Percentiles rank a stretch among this genome's conserved stretches.
phyloP scores from a whole-genome alignment of 495 filamentous ascomycete species.

The Lophiotrema nucula region DNA sequence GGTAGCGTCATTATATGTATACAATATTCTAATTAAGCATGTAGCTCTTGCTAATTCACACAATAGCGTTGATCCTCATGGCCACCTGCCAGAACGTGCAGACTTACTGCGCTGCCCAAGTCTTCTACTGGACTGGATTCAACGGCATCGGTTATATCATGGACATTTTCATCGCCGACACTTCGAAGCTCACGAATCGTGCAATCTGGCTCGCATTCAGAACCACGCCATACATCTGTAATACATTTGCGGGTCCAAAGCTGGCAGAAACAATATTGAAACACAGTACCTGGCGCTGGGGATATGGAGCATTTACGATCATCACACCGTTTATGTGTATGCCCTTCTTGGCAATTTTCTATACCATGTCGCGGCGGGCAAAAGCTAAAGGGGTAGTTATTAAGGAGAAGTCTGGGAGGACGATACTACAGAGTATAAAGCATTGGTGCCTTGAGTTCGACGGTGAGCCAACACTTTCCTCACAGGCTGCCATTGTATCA shows the following conservation, averaged over 20 bases:
- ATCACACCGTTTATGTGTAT: constrained; percentile 27
- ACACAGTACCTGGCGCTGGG: constrained; percentile 31
- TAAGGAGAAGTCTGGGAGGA: constrained; percentile 18
- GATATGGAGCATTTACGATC: constrained; percentile 37
- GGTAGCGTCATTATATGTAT: constrained; percentile 21
- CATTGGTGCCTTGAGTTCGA: background rate
- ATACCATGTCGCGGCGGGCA: constrained; percentile 25
- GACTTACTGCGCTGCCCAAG: constrained; percentile 48
- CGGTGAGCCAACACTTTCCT: no score
- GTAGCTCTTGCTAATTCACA: background rate
- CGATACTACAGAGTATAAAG: background rate
- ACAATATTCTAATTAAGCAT: constrained; percentile 42
- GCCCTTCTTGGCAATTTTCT: constrained; percentile 24
- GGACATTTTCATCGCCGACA: constrained; percentile 32
- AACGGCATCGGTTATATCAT: constrained; percentile 21
- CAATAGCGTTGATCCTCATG: constrained; percentile 47
- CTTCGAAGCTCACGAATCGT: constrained; percentile 24
- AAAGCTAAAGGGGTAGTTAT: constrained; percentile 46
- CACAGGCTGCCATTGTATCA: no score
- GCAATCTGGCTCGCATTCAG: constrained; percentile 21
- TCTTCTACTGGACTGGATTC: constrained; percentile 56
- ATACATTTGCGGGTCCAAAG: constrained; percentile 6
- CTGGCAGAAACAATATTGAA: constrained; percentile 23
- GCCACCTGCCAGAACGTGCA: constrained; percentile 48
- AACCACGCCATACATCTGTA: constrained; percentile 28